Conservation (phyloP, 1,139 yeast species). For the Scheffersomyces cryptocercus region DNA sequence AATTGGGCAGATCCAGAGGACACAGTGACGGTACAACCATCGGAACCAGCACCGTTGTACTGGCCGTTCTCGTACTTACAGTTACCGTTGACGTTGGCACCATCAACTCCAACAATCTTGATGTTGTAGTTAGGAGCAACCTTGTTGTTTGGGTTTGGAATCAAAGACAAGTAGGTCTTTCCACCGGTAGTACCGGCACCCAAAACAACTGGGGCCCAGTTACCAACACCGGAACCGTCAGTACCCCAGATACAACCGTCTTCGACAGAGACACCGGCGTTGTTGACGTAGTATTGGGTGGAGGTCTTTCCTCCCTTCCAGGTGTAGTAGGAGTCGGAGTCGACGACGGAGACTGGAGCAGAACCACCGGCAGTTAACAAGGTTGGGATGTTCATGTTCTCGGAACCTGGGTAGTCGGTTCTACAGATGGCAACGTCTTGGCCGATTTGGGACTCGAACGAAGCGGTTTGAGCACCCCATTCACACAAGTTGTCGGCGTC, state of each 20-base stretch:
- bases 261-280: conserved; percentile 73
- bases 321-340: conserved; percentile 58
- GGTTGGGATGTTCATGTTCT: conserved; percentile 83
- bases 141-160: conserved; percentile 78
- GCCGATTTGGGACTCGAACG: conserved; percentile 55
- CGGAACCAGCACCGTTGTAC: conserved; percentile 63
- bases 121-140: conserved; percentile 65
- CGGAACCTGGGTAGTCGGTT: conserved; percentile 89
- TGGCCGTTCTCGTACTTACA: conserved; percentile 66
- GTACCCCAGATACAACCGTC: conserved; percentile 82
- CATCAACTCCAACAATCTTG: conserved; percentile 62
- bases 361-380: conserved; percentile 60
- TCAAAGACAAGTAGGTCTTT: conserved; percentile 69
- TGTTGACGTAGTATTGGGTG: conserved; percentile 78
- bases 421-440: conserved; percentile 74
- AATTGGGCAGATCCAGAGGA: conserved; percentile 67
- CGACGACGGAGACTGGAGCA: conserved; percentile 65
- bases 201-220: conserved; percentile 81
- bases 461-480: conserved; percentile 70
- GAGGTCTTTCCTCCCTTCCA: conserved; percentile 72
- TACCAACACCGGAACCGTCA: conserved; percentile 65
- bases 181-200: conserved; percentile 73
- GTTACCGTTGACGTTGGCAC: conserved; percentile 54
- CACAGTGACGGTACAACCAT: conserved; percentile 79
- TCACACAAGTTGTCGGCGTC: conserved; percentile 65